Base-by-base conservation (phyloP, 2,329 filamentous ascomycete species). In the Aspergillus oerlinghausenensis region DNA sequence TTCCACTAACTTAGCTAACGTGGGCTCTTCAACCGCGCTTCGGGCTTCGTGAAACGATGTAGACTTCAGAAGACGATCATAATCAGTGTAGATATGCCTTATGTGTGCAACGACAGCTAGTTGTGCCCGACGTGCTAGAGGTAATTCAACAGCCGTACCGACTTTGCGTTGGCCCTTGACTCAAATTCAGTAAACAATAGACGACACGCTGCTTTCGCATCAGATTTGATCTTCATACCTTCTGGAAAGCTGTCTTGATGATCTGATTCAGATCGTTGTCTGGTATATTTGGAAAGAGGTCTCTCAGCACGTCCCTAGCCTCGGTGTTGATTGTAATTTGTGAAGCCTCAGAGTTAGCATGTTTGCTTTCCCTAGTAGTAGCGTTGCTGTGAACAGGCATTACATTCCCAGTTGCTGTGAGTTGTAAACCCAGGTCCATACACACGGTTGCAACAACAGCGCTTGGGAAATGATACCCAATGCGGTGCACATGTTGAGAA, bases 221-320 rank as follows among this genome's bases (percentile, higher is more conserved):
- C 43, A n/a, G 7, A 40, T 42, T 57, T n/a, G 48, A 38, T 21
- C 28, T 51, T 69, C 66, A 52, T 75, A 82, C 80, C 75, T 83
- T 79, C 70, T 82, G 77, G 71, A 86, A 87, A 28, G 84, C 82
- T 56, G 81, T 83, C 59, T 80, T 78, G 61, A 86, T 80, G 56
- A 87, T 85, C 52, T 79, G 75, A 49, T 80, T 75, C 9, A 85
- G 66, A 66, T 86, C 83, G 54, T 77, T 74, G 51, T 82, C 78
- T 2, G 84, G 84, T 26, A 87, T 86, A 58, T 82, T 84, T 3
- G 84, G 84, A 62, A 86, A 87, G 28, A 87, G 73, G 64, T 87
- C 84, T 59, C 77, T 81, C 51, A 88, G 81, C 10, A 83, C 82
- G 53, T 81, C 79, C 57, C 79, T 75, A 51, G 85, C 82, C 65